Percentiles rank a stretch among this genome's conserved stretches.
These are phyloP conservation scores for Pichia insulana DNA, from an alignment of 805 yeast species.

Conservation along the genomic window DNA sequence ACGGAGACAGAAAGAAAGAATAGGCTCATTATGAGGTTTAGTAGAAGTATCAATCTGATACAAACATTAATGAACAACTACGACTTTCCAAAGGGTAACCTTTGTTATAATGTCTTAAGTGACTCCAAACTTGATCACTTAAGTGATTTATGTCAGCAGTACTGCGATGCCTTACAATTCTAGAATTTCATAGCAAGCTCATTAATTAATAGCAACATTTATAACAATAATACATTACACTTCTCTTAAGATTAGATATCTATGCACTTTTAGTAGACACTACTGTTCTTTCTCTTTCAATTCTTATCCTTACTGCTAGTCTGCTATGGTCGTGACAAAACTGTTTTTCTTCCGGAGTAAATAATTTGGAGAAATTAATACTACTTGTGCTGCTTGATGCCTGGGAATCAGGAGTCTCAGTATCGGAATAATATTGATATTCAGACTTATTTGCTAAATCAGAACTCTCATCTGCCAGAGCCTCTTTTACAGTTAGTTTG, in stretches of 20 bases:
- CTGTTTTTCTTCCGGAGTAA: conserved; percentile 21
- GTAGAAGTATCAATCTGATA: conserved; percentile 27
- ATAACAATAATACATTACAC: not conserved
- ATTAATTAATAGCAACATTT: not conserved
- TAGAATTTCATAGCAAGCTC: conserved; percentile 7
- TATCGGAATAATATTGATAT: conserved; percentile 14
- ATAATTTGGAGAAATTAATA: conserved; percentile 8
- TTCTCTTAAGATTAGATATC: not conserved
- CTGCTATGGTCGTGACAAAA: conserved; percentile 25
- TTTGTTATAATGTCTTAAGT: conserved; percentile 30
- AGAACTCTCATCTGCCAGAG: not conserved
- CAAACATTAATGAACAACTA: conserved; percentile 25
- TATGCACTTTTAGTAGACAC: not conserved
- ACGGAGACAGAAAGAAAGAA: conserved; percentile 16
- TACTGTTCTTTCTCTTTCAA: conserved; percentile 26
- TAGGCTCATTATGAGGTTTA: conserved; percentile 25
- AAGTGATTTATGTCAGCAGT: conserved; percentile 33
- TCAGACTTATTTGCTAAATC: conserved; percentile 8
- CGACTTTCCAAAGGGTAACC: conserved; percentile 29
- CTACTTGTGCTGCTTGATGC: conserved; percentile 11
- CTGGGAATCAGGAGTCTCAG: conserved; percentile 8
- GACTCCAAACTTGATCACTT: conserved; percentile 29
- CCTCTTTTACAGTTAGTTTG: conserved; percentile 4
- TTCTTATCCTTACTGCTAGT: conserved; percentile 26
- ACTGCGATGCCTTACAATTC: conserved; percentile 32